Conservation (phyloP, 371 early-diverging fungal species). For the Mucor lusitanicus region DNA sequence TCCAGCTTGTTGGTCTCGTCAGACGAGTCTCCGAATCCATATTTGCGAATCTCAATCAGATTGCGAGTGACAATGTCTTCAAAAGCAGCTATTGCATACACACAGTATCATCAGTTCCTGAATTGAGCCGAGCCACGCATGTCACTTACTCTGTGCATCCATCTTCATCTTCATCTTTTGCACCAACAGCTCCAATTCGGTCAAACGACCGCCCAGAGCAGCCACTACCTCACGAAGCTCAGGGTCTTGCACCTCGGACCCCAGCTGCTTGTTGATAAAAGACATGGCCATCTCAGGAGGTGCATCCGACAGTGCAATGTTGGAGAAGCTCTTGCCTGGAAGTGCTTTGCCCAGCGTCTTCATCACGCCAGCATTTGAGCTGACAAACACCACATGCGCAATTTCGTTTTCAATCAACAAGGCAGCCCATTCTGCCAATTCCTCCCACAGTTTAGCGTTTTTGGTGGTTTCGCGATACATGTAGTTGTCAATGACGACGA, state of each 20-base stretch:
- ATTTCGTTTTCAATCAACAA: conserved; percentile 73
- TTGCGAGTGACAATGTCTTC: conserved; percentile 78
- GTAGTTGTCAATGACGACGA: conserved; percentile 87
- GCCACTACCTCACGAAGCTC: conserved; percentile 57
- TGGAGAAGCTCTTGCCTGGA: conserved; percentile 77
- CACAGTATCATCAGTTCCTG: neutral
- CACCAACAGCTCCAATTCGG: conserved; percentile 84
- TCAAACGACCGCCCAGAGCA: conserved; percentile 86
- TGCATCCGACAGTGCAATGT: conserved; percentile 72
- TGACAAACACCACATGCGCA: conserved; percentile 92
- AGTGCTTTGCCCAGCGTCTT: conserved; percentile 77
- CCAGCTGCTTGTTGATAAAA: conserved; percentile 64
- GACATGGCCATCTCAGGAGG: conserved; percentile 63
- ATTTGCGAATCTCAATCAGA: conserved; percentile 84
- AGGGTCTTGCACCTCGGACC: conserved; percentile 45
- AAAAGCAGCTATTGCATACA: conserved; percentile 68
- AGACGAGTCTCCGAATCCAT: conserved; percentile 73
- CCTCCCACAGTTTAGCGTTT: conserved; percentile 64
- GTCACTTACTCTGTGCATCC: conserved; percentile 53
- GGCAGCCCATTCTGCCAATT: conserved; percentile 79
- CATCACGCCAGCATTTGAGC: conserved; percentile 72
- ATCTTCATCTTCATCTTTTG: conserved; percentile 83
- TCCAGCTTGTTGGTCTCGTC: conserved; percentile 44
- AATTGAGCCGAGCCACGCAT: neutral
- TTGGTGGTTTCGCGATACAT: conserved; percentile 71